phyloP scores from a whole-genome alignment of 495 filamentous ascomycete species.

The Penicillium paradoxum region DNA sequence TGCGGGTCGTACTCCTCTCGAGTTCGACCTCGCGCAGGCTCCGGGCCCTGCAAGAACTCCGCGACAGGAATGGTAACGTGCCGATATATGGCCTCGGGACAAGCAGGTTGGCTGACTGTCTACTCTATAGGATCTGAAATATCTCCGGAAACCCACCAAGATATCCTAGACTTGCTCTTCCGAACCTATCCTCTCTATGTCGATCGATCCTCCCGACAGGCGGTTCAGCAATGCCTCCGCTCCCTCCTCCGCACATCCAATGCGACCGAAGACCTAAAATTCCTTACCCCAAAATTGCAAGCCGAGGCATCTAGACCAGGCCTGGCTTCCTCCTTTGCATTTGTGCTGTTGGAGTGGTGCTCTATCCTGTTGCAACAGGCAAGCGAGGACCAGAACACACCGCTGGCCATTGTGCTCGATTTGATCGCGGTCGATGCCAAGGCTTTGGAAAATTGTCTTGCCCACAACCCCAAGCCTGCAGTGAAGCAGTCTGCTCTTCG shows the following conservation, averaged over 20 bases:
- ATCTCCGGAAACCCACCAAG: conserved; percentile 30
- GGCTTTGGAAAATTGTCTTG: conserved; percentile 71
- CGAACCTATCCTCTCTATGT: conserved; percentile 80
- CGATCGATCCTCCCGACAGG: conserved; percentile 77
- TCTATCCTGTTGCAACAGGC: conserved; percentile 64
- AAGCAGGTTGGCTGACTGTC: conserved; percentile 7
- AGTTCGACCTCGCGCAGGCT: conserved; percentile 46
- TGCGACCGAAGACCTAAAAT: conserved; percentile 48
- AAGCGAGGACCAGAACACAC: conserved; percentile 45
- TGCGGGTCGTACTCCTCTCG: conserved; percentile 42
- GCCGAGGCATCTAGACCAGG: conserved; percentile 65
- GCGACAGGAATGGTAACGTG: conserved; percentile 41
- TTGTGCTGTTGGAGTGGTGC: conserved; percentile 90
- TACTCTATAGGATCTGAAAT: conserved; percentile 27
- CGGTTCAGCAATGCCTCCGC: conserved; percentile 70
- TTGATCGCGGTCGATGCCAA: conserved; percentile 58
- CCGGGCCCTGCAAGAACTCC: conserved; percentile 46
- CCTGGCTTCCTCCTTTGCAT: conserved; percentile 72
- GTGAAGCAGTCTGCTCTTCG: conserved; percentile 64
- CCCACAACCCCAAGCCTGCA: conserved; percentile 50
- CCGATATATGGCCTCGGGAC: not conserved
- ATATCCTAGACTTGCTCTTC: conserved; percentile 67
- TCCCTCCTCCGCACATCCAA: conserved; percentile 53
- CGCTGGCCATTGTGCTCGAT: conserved; percentile 63
- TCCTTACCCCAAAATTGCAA: conserved; percentile 53